A percentile compares a stretch with the other conserved stretches of the same genome.
Conservation (phyloP, 108 stramenopile species). For the Cyclotella sp. region DNA sequence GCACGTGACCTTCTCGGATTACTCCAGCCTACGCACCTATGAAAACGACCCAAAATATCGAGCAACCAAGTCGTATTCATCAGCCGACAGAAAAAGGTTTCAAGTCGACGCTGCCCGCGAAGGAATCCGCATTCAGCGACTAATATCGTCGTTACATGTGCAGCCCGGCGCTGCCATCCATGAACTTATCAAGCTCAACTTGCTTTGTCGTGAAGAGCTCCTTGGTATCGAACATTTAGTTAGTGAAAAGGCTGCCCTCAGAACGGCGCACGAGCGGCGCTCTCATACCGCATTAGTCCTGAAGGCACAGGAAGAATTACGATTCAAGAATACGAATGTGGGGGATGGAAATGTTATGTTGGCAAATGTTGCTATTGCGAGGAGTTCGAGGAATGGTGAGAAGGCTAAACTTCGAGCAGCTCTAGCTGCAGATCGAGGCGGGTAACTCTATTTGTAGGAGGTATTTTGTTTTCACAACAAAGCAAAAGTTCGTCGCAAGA, state of each 20-base stretch:
- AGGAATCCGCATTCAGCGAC: neutral
- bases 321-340: neutral
- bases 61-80: neutral
- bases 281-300: neutral
- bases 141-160: neutral
- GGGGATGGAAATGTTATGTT: neutral
- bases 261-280: neutral
- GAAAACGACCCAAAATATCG: neutral
- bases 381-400: neutral
- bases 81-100: neutral
- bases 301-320: neutral
- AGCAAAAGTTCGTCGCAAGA: too few species aligned
- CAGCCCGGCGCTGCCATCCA: neutral
- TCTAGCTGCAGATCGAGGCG: too few species aligned
- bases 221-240: neutral
- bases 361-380: neutral
- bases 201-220: neutral
- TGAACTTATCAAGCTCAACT: neutral
- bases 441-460: too few species aligned
- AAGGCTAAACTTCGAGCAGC: conserved; percentile 4
- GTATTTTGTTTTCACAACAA: too few species aligned
- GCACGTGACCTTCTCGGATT: neutral
- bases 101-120: conserved; percentile 1
- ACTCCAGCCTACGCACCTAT: neutral
- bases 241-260: neutral